Evolutionary conservation across 805 yeast species (phyloP).

Genomic region (Yamadazyma insecticola): DNA sequence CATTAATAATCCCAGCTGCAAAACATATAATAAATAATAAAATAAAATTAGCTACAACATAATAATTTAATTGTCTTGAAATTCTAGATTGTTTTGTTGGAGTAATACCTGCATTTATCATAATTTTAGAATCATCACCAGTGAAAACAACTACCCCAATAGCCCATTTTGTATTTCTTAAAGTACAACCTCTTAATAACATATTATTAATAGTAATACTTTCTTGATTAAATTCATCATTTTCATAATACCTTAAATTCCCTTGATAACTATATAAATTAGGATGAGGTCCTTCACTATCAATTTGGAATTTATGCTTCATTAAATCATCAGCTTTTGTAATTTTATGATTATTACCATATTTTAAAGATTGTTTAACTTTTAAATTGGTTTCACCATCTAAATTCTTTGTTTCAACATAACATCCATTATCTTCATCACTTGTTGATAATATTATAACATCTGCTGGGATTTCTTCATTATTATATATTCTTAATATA

Average conservation of each 20-base stretch:
- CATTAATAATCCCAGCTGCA: conserved; percentile 66
- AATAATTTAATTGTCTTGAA: conserved; percentile 64
- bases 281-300: conserved; percentile 81
- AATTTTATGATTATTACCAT: conserved; percentile 46
- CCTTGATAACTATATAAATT: conserved; percentile 76
- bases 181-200: conserved; percentile 69
- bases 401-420: conserved; percentile 47
- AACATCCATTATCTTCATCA: conserved; percentile 64
- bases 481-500: conserved; percentile 57
- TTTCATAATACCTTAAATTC: conserved; percentile 34
- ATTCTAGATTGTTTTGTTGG: conserved; percentile 76
- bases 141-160: conserved; percentile 74
- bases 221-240: conserved; percentile 39
- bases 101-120: conserved; percentile 75
- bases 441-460: conserved; percentile 62
- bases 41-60: conserved; percentile 63
- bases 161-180: conserved; percentile 81
- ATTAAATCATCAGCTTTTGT: conserved; percentile 33
- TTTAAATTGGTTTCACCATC: conserved; percentile 61
- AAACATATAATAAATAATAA: conserved; percentile 65
- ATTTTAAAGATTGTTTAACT: conserved; percentile 68
- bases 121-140: conserved; percentile 75
- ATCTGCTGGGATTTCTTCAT: conserved; percentile 80
- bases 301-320: conserved; percentile 56
- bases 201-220: conserved; percentile 66